Evolutionary conservation across 2,329 filamentous ascomycete species (phyloP), one percentile per base, ranked within the genome.

Genomic region (Pseudocercospora macadamiae): DNA sequence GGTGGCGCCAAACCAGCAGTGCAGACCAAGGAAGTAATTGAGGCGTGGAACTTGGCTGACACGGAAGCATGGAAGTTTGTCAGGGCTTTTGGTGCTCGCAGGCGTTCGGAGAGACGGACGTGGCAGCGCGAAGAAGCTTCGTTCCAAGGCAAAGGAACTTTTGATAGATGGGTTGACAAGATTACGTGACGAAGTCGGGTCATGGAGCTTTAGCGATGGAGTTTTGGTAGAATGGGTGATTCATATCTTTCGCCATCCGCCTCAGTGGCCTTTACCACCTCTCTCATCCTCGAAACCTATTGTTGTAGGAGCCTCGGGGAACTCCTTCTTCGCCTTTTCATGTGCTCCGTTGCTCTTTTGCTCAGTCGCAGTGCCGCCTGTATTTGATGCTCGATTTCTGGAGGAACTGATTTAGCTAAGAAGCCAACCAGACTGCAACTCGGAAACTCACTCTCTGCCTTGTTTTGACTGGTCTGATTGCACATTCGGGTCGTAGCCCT

Each of bases 1-100:
- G 37, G 39, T 26, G 52, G 56, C 4, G 60, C 36, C 14, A 57
- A 60, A 39, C 28, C 48, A 10, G 61, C 52, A 14, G 47, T 68
- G 32, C 67, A 67, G 10, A 65, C 80, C 48, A 76, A 74, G 39
- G 77, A 77, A n/a, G 74, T 73, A 18, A 76, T 80, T 4, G 80
- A 82, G 70, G 72, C 75, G 47, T 82, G 80, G 67, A 80, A 83
- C 70, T 71, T 91, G 64, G 88, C 86, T 0, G 90, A 93, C 68
- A 87, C 86, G 1, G 89, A 93, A 74, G 86, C 86, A 1, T 93
- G 89, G 89, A 85, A 84, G 68, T 93, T 93, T 69, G 82, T 86
- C 4, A 78, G 86, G 34, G 89, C 89, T 0, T 91, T 83, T 63
- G 76, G 86, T 51, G 88, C 88, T 16, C 77, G 89, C 34, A 77